These are phyloP conservation scores for Polyporus tsugae DNA, from an alignment of 1,284 basidiomycete genomes.

Conservation along the genomic window DNA sequence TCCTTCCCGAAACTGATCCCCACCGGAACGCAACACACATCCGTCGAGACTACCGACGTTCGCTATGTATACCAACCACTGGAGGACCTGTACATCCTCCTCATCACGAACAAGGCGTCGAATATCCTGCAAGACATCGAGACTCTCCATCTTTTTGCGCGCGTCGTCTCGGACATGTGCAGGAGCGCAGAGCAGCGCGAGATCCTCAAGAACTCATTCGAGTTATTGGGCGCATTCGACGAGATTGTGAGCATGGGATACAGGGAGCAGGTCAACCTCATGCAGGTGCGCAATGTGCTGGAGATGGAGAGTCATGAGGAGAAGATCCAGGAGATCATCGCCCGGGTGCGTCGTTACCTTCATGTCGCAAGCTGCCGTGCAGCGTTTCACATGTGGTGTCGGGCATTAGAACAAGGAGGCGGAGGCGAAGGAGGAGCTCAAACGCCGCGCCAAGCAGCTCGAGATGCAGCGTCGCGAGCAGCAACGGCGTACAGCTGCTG, in stretches of 20 bases:
- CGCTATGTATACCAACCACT: slow-evolving; percentile 99
- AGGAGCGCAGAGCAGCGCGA: slow-evolving; percentile 90
- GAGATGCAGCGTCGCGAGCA: slow-evolving; percentile 98
- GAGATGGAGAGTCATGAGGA: slow-evolving; percentile 99
- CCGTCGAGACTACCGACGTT: slow-evolving; percentile 91
- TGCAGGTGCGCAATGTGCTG: slow-evolving; percentile 91
- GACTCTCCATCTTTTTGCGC: slow-evolving; percentile 92
- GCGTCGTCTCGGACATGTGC: slow-evolving; percentile 94
- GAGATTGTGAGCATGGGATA: slow-evolving; percentile 97
- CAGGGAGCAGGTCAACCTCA: slow-evolving; percentile 91
- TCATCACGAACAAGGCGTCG: slow-evolving; percentile 98
- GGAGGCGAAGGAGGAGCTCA: slow-evolving; percentile 99
- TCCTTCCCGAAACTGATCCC: slow-evolving; percentile 99
- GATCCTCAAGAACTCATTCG: slow-evolving; percentile 93
- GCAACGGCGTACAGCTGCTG: slow-evolving; percentile 73
- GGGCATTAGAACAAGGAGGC: slow-evolving; percentile 91
- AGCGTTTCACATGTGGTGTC: slow-evolving; percentile 1
- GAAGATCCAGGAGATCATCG: slow-evolving; percentile 99
- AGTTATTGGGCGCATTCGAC: slow-evolving; percentile 95
- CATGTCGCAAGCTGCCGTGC: background rate
- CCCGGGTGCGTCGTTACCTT: slow-evolving; percentile 65
- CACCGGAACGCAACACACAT: slow-evolving; percentile 97
- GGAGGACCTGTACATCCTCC: slow-evolving; percentile 96
- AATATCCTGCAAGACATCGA: slow-evolving; percentile 99
- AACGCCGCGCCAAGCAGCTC: slow-evolving; percentile 96